A percentile compares a stretch with the other conserved stretches of the same genome.
These are phyloP conservation scores for Tuber melanosporum DNA, from an alignment of 495 filamentous ascomycete species.

Conservation along the genomic window DNA sequence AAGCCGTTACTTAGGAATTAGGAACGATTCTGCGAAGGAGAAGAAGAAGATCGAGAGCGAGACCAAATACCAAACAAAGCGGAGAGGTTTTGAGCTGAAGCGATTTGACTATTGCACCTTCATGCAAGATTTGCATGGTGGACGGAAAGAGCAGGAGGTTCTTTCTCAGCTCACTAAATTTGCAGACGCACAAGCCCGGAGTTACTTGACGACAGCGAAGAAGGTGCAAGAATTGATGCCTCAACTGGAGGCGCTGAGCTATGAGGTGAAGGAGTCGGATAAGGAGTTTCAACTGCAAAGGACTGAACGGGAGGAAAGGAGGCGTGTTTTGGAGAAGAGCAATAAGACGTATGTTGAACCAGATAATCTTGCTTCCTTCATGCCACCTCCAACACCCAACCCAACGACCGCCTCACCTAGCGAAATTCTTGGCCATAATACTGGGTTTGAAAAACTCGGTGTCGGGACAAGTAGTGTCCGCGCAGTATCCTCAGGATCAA, in stretches of 20 bases:
- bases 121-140: constrained; percentile 96
- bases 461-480: constrained; percentile 40
- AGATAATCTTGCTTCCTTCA: constrained; percentile 47
- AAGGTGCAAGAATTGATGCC: constrained; percentile 83
- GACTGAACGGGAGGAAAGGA: constrained; percentile 88
- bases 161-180: constrained; percentile 92
- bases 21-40: constrained; percentile 91
- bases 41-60: constrained; percentile 94
- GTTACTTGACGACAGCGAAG: constrained; percentile 71
- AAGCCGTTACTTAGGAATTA: constrained; percentile 85
- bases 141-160: constrained; percentile 95
- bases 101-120: constrained; percentile 98
- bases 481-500: constrained; percentile 38
- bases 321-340: constrained; percentile 80
- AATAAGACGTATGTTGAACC: constrained; percentile 75
- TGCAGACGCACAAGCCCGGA: constrained; percentile 80
- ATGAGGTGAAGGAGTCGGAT: constrained; percentile 82
- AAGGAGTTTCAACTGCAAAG: constrained; percentile 93
- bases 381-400: constrained; percentile 30
- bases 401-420: constrained; percentile 28
- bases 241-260: constrained; percentile 83
- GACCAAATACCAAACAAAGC: constrained; percentile 89
- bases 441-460: constrained; percentile 39
- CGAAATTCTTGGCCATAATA: constrained; percentile 40
- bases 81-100: constrained; percentile 89